These are phyloP conservation scores for Crithidia acanthocephali DNA, from an alignment of 208 protist genomes.

Conservation along the genomic window DNA sequence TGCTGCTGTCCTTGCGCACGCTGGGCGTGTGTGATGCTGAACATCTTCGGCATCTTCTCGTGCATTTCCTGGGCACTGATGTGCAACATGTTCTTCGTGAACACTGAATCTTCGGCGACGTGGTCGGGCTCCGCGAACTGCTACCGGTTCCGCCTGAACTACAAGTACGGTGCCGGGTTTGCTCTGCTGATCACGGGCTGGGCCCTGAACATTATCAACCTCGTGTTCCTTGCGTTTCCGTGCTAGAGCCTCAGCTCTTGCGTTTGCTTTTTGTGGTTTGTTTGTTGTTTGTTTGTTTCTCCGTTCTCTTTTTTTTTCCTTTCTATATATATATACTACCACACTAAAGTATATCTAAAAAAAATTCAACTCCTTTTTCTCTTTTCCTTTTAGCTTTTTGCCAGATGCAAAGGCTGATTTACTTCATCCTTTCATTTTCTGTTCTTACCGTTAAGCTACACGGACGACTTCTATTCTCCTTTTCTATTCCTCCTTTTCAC, in stretches of 20 bases:
- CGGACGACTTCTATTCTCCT: no score
- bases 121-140: constrained; percentile 5
- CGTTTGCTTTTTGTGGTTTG: no score
- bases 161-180: constrained; percentile 47
- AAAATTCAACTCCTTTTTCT: no score
- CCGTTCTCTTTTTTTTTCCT: no score
- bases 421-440: no score
- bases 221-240: constrained; percentile 36
- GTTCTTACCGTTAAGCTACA: no score
- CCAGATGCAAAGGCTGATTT: no score
- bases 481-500: no score
- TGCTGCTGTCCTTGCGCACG: constrained; percentile 51
- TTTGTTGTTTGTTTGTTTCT: no score
- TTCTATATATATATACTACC: no score
- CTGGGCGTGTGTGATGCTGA: constrained; percentile 41
- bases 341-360: no score
- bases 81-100: constrained; percentile 29
- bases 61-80: constrained; percentile 43
- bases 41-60: constrained; percentile 24
- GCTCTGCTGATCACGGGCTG: constrained; percentile 40
- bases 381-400: no score
- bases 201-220: constrained; percentile 37
- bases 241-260: constrained; percentile 9
- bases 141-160: constrained; percentile 10
- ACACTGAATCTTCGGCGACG: not conserved